phyloP scores from a whole-genome alignment of 805 yeast species.

The Kazachstania psychrophila region DNA sequence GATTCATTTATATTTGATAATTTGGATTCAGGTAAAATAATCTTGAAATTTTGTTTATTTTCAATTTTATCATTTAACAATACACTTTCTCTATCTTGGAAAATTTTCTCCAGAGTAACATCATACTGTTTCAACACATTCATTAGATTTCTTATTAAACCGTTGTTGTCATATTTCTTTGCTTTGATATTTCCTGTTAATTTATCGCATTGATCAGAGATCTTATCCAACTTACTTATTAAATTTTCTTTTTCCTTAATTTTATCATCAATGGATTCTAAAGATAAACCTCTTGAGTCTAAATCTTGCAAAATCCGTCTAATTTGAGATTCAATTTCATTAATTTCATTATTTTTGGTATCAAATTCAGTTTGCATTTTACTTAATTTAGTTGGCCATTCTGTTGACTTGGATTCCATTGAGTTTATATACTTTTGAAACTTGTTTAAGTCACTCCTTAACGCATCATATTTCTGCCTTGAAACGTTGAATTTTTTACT shows the following conservation, averaged over 20 bases:
- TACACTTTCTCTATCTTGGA: constrained; percentile 13
- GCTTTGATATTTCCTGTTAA: constrained; percentile 37
- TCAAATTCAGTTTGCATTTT: constrained; percentile 47
- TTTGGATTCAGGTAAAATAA: constrained; percentile 22
- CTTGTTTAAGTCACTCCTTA: constrained; percentile 61
- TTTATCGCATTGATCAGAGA: constrained; percentile 38
- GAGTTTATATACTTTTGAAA: constrained; percentile 63
- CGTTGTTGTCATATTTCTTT: constrained; percentile 42
- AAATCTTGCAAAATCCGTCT: constrained; percentile 37
- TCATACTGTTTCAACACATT: constrained; percentile 49
- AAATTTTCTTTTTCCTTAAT: constrained; percentile 53
- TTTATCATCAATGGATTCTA: constrained; percentile 54
- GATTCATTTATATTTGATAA: constrained; percentile 10
- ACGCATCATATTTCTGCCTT: constrained; percentile 48
- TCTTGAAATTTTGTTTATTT: constrained; percentile 29
- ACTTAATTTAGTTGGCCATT: constrained; percentile 54
- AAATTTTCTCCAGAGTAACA: constrained; percentile 36
- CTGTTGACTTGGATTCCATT: constrained; percentile 52
- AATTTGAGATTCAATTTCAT: constrained; percentile 35
- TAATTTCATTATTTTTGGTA: constrained; percentile 32
- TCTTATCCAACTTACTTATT: constrained; percentile 43
- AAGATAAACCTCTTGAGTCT: constrained; percentile 46
- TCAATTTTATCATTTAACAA: constrained; percentile 9
- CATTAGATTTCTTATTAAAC: constrained; percentile 43
- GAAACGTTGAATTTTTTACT: constrained; percentile 42